Percentiles rank a stretch among this genome's conserved stretches.
These are phyloP conservation scores for Fomitopsis pulvina DNA, from an alignment of 768 basidiomycete species.

Conservation along the genomic window DNA sequence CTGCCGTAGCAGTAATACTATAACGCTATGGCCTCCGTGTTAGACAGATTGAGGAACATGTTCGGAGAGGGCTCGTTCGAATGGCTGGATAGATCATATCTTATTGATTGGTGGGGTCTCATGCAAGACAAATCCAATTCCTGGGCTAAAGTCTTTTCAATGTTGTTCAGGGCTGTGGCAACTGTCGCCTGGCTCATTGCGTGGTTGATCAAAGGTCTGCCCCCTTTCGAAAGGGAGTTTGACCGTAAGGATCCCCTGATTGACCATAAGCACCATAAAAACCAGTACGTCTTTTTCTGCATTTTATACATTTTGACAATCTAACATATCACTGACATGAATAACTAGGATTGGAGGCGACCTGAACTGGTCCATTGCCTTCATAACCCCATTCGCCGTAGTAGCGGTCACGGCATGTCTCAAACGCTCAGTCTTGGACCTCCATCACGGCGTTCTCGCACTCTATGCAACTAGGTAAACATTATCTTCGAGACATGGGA, in stretches of 20 bases:
- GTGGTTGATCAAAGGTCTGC: constrained; percentile 27
- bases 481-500: constrained; percentile 7
- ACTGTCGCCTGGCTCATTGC: constrained; percentile 37
- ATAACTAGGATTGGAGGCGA: constrained; percentile 40
- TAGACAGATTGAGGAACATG: neutral
- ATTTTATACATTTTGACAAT: neutral
- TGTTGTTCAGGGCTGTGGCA: constrained; percentile 24
- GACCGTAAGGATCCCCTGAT: constrained; percentile 45
- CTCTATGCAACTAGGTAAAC: constrained; percentile 33
- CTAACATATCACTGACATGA: neutral
- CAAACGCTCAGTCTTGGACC: constrained; percentile 39
- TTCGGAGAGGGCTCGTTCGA: constrained; percentile 19
- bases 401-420: constrained; percentile 31
- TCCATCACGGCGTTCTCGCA: constrained; percentile 56
- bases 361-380: constrained; percentile 40
- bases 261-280: constrained; percentile 39
- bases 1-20: too few relatives aligned
- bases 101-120: constrained; percentile 45
- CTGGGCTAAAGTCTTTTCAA: constrained; percentile 19
- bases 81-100: constrained; percentile 35
- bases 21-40: neutral
- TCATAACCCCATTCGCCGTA: constrained; percentile 38
- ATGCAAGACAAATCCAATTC: neutral
- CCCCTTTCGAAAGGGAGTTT: constrained; percentile 43
- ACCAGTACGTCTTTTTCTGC: constrained; percentile 33